These are phyloP conservation scores for Nitzschia inconspicua DNA, from an alignment of 108 stramenopile species.

Conservation along the genomic window DNA sequence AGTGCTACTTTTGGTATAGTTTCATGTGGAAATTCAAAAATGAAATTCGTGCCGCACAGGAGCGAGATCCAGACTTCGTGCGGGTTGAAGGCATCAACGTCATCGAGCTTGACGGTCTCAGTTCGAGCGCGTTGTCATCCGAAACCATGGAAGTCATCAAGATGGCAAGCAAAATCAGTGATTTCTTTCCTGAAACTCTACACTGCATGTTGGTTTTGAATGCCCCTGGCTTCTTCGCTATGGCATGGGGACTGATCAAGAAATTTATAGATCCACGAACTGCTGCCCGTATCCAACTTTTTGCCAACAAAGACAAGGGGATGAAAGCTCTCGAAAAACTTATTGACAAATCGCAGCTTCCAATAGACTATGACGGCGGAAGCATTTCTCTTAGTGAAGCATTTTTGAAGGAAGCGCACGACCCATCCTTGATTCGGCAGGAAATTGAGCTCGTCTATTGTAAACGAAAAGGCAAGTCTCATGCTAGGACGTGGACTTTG, in stretches of 20 bases:
- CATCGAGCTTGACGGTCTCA: conserved; percentile 58
- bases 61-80: conserved; percentile 29
- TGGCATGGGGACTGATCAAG: conserved; percentile 48
- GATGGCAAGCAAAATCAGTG: conserved; percentile 26
- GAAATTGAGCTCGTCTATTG: conserved; percentile 19
- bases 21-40: conserved; percentile 38
- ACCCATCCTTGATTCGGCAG: conserved; percentile 13
- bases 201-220: conserved; percentile 50
- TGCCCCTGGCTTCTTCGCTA: conserved; percentile 49
- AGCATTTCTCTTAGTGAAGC: conserved; percentile 31
- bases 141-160: conserved; percentile 66
- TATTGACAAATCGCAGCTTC: conserved; percentile 30
- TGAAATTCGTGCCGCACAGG: conserved; percentile 20
- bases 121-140: conserved; percentile 36
- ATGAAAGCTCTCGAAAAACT: conserved; percentile 22
- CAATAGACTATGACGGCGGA: conserved; percentile 44
- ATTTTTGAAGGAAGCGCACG: conserved; percentile 41
- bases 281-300: conserved; percentile 35
- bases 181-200: conserved; percentile 48
- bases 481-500: conserved; percentile 1
- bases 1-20: conserved; percentile 40
- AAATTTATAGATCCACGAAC: conserved; percentile 52
- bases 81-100: conserved; percentile 56
- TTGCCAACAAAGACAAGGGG: conserved; percentile 26
- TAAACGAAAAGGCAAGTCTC: conserved; percentile 13